These are phyloP conservation scores for Coemansia sp. DNA, from an alignment of 192 early-diverging fungal genomes.

Conservation along the genomic window DNA sequence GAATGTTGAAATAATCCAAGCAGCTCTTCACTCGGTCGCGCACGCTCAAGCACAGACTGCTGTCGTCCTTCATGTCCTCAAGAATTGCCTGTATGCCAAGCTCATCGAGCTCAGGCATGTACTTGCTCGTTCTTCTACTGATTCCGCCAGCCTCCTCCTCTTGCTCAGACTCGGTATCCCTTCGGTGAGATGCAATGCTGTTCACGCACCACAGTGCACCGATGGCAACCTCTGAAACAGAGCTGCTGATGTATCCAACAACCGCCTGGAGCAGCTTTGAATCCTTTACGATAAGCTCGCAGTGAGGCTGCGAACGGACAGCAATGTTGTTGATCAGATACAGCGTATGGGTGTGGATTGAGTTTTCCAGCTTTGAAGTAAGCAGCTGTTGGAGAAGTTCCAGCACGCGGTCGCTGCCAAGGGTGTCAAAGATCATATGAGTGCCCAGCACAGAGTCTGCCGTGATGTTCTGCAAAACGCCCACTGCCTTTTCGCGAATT, in stretches of 20 bases:
- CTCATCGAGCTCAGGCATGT: slow-evolving; percentile 14
- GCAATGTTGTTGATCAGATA: slow-evolving; percentile 50
- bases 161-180: not conserved
- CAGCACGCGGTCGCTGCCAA: slow-evolving; percentile 20
- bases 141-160: slow-evolving; percentile 5
- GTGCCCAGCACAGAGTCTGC: slow-evolving; percentile 32
- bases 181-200: slow-evolving; percentile 38
- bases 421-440: slow-evolving; percentile 21
- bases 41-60: slow-evolving; percentile 28
- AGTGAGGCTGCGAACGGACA: slow-evolving; percentile 23
- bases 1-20: slow-evolving; percentile 24
- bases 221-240: slow-evolving; percentile 34
- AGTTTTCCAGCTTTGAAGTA: slow-evolving; percentile 3
- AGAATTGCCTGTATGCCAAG: slow-evolving; percentile 25
- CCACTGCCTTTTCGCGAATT: slow-evolving; percentile 40
- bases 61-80: slow-evolving; percentile 22
- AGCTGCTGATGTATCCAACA: slow-evolving; percentile 9
- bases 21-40: slow-evolving; percentile 51
- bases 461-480: slow-evolving; percentile 38
- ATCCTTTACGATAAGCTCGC: slow-evolving; percentile 25
- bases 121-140: slow-evolving; percentile 1
- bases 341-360: slow-evolving; percentile 34
- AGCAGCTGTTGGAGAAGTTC: slow-evolving; percentile 27
- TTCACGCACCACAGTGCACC: slow-evolving; percentile 51
- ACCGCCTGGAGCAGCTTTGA: slow-evolving; percentile 25